Base-by-base conservation (phyloP, 805 yeast genomes). In the Wickerhamiella nectarea region DNA sequence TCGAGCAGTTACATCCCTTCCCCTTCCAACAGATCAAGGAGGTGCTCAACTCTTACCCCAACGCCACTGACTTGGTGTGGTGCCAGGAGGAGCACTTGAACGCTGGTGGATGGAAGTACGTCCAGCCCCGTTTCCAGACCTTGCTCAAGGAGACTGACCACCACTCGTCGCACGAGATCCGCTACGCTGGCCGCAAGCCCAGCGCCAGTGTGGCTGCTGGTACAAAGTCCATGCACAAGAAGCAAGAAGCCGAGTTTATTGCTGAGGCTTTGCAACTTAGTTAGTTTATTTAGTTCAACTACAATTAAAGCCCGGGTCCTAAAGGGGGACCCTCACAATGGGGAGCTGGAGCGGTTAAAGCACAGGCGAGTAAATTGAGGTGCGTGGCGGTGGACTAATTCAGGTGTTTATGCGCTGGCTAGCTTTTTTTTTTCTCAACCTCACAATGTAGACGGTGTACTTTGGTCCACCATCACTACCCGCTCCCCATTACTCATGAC, bases 151-250 rank as follows among this genome's bases (percentile, higher is more conserved):
- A 85, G 68, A 80, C 94, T 48, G 74, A 76, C 41, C 68, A 68
- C 48, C 79, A 80, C 68, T 67, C 72, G 56, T 77, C 69, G 54
- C 57, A 66, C 53, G 58, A 59, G 15, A 60, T 81, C 48, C 78
- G 96, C 67, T 91, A 83, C 62, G 93, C 93, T 52, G 98, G 98
- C 61, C 85, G 99, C 75, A 85, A 84, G 62, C 98, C 98, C 63
- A 78, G 89, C 62, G 97, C 97, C 38, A 80, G 95, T 50, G 95
- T 91, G 59, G 98, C 99, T 59, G 95, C 97, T 53, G 98, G 98
- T 67, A 71, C 83, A 50, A 91, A 91, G 77, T 66, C 78, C 51
- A 76, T 76, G 76, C 98, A 91, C 66, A 61, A 64, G 50, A 79
- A 80, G 51, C 95, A 91, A 71, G 97, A 91, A 70, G 80, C 77